A percentile compares a stretch with the other conserved stretches of the same genome.
Evolutionary conservation across 129 eudicot species (phyloP).

Genomic region (sunflower (Helianthus annuus)): HanXRQr2.0-SUNRISE NC_035445.2:138028373-138028872

Average conservation of each 20-base stretch:
- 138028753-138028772: slow-evolving; percentile 14
- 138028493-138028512: slow-evolving; percentile 17
- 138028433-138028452: slow-evolving; percentile 8
- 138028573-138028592: not conserved
- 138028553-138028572: slow-evolving; percentile 9
- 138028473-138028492: slow-evolving; percentile 32
- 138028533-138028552: slow-evolving; percentile 21
- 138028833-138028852: not conserved
- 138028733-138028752: slow-evolving; percentile 11
- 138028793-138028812: not conserved
- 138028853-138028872: slow-evolving; percentile 1
- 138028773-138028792: slow-evolving; percentile 3
- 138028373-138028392: not conserved
- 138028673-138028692: slow-evolving; percentile 5
- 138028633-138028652: not conserved
- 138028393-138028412: slow-evolving; percentile 22
- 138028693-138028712: slow-evolving; percentile 13
- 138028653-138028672: slow-evolving; percentile 3
- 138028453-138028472: slow-evolving; percentile 12
- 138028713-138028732: slow-evolving; percentile 11
- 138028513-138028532: slow-evolving; percentile 6
- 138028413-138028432: slow-evolving; percentile 20
- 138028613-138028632: not conserved
- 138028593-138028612: not conserved
- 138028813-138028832: not conserved